A percentile compares a stretch with the other conserved stretches of the same genome.
These are phyloP conservation scores for Xanthoparmelia taractica DNA, from an alignment of 495 filamentous ascomycete species.

Conservation along the genomic window DNA sequence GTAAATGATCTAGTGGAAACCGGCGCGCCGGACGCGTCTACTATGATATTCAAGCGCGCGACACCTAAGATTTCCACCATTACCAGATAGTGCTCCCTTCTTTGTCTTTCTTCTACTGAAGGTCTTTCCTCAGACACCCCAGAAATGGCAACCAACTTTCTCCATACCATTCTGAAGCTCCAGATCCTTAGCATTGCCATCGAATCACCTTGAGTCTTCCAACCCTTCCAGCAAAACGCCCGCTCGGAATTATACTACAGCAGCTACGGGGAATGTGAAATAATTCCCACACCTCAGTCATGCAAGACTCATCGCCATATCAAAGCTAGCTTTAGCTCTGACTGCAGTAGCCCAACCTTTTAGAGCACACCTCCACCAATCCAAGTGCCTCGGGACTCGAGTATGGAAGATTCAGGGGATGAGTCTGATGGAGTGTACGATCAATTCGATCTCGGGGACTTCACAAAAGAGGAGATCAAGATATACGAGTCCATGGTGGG, in stretches of 20 bases:
- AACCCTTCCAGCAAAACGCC: not conserved
- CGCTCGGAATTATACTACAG: not conserved
- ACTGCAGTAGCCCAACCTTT: not conserved
- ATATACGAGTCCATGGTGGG: slow-evolving; percentile 11
- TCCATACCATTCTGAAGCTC: too few relatives aligned
- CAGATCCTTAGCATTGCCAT: not conserved
- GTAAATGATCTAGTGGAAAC: too few relatives aligned
- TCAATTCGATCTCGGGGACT: slow-evolving; percentile 13
- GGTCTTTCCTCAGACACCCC: too few relatives aligned
- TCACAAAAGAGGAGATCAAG: slow-evolving; percentile 14
- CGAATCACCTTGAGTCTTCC: not conserved
- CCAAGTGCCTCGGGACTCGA: not conserved
- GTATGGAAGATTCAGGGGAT: not conserved
- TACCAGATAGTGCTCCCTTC: too few relatives aligned
- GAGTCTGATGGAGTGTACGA: not conserved
- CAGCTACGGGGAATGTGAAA: slow-evolving; percentile 1
- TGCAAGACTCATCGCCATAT: not conserved
- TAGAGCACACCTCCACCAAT: not conserved
- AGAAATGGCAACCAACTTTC: not conserved
- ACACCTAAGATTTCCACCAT: too few relatives aligned
- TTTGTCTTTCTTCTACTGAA: too few relatives aligned
- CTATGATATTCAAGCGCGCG: too few relatives aligned
- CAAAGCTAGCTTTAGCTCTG: not conserved
- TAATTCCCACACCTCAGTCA: not conserved
- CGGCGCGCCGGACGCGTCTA: too few relatives aligned